A percentile compares a stretch with the other conserved stretches of the same genome.
phyloP scores from a whole-genome alignment of 148 eudicot species.

The Vaccinium corymbosum region DNA sequence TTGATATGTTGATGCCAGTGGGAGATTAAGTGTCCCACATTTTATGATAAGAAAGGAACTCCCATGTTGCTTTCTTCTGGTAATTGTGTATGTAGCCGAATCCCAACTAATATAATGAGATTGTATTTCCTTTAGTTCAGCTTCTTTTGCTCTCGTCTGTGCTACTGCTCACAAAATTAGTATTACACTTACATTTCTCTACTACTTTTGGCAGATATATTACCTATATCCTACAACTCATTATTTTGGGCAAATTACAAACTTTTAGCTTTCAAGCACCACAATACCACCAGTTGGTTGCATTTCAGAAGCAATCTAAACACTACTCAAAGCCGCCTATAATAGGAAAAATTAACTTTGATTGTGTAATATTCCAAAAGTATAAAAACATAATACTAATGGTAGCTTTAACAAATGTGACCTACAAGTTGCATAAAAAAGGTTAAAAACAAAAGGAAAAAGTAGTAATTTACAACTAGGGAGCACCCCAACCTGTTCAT shows the following conservation, averaged over 20 bases:
- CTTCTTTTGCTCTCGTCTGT: not conserved
- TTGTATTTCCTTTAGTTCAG: no score
- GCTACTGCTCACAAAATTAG: not conserved
- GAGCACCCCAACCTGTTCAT: conserved; percentile 67
- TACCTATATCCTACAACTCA: not conserved
- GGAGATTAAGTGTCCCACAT: not conserved
- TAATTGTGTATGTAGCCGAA: not conserved
- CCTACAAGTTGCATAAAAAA: not conserved
- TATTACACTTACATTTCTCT: not conserved
- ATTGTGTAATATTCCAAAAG: not conserved
- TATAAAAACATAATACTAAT: not conserved
- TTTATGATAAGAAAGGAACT: not conserved
- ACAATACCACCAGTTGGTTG: not conserved
- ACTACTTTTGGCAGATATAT: not conserved
- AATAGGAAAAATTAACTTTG: not conserved
- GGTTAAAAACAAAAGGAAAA: not conserved
- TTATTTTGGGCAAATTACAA: not conserved
- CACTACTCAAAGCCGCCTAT: not conserved
- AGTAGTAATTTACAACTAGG: not conserved
- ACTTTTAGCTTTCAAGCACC: not conserved
- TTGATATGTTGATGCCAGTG: not conserved
- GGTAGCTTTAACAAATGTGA: not conserved
- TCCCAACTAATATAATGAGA: not conserved
- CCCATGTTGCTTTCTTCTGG: conserved; percentile 2
- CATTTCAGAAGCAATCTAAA: not conserved